Evolutionary conservation across 2,329 filamentous ascomycete genomes (phyloP), one percentile per base, ranked within the genome.

Genomic region (Alternaria dauci): DNA sequence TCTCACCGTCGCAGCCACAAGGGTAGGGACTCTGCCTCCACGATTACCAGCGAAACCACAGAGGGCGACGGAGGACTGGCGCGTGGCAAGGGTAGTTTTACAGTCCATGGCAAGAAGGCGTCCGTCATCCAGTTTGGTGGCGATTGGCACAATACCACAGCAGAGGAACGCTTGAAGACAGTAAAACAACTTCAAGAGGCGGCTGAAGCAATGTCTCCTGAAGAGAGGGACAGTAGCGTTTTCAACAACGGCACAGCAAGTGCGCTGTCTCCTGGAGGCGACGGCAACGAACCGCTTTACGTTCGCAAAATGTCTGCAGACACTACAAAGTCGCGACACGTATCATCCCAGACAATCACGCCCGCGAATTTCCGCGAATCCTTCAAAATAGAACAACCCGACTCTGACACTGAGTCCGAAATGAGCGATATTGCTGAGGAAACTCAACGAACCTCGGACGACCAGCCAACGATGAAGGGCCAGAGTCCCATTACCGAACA

Each of bases 101-200:
- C 95, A 4, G 89, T 99, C 4, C 95, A 99, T 73, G 94, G 95
- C 62, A 99, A 98, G 82, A 98, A 99, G 79, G 95, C 95, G 3
- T 97, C 93, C 1, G 92, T 99, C 57, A 92, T 99, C 68, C 96
- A 92, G n/a, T 96, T 99, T 75, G 93, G 94, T 8, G 89, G 89
- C n/a, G 94, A 97, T 70, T 89, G 97, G 82, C 90, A 94, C 71
- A 90, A 86, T 53, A 74, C 73, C 16, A 71, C 77, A 9, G 75
- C 78, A 23, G 78, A 79, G 53, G 78, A 80, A 65, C 65, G 77
- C 28, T 58, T 80, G 23, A 79, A 78, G 69, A 70, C 74, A 9
- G 73, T 76, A 50, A 78, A 77, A 52, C 76, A 77, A 53, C 70
- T 76, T 0, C 76, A 78, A 54, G 76, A 78, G 41, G 71, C 70